These are phyloP conservation scores for Euphorbia celastroides DNA, from an alignment of 441 rosid species.

Conservation along the genomic window DNA sequence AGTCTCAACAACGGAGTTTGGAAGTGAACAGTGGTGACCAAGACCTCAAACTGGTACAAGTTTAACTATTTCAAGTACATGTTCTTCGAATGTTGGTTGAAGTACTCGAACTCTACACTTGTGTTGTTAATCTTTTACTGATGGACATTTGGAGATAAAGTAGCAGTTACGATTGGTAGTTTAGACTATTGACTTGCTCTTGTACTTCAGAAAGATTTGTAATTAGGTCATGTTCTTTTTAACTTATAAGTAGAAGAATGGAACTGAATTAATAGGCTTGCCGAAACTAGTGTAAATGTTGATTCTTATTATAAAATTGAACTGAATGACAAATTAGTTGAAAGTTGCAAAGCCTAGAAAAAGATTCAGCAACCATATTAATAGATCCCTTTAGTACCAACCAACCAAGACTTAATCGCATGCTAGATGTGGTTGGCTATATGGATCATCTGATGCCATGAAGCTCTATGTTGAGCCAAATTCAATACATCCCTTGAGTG, in stretches of 20 bases:
- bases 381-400: no score
- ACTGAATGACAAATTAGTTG: no score
- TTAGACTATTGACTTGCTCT: not conserved
- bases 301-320: no score
- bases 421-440: no score
- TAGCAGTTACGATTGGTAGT: not conserved
- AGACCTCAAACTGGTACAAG: slow-evolving; percentile 78
- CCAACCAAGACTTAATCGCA: no score
- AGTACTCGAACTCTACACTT: not conserved
- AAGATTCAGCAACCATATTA: no score
- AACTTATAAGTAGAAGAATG: no score
- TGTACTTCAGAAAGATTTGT: not conserved
- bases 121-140: not conserved
- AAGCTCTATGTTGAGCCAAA: not conserved
- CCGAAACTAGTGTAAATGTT: no score
- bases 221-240: no score
- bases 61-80: not conserved
- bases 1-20: slow-evolving; percentile 36
- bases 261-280: not conserved
- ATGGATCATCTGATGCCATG: no score
- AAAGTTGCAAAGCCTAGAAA: no score
- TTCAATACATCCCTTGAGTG: slow-evolving; percentile 7
- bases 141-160: not conserved
- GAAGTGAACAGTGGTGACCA: slow-evolving; percentile 37
- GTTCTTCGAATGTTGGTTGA: not conserved